Evolutionary conservation across 352 stramenopile species (phyloP), one percentile per base, ranked within the genome.

Genomic region (Pythium chondricola): DNA sequence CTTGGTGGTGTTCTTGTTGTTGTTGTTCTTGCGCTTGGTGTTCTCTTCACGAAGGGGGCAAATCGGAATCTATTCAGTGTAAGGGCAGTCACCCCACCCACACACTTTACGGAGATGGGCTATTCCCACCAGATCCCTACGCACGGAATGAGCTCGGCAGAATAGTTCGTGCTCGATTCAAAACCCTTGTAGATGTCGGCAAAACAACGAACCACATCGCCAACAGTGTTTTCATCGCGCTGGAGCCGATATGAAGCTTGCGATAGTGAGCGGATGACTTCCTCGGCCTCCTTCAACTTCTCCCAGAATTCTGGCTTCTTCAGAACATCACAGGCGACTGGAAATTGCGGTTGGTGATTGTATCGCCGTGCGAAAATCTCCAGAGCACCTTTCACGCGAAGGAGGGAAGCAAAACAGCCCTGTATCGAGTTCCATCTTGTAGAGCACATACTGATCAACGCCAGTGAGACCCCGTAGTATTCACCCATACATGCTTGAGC

Each of bases 401-500:
- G 37, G 1, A 61, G 27, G 6, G 35, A 56, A 25, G 54, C 54
- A 39, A 62, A 56, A 26, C 46, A 62, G 6, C 31, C 54, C 26
- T 56, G 45, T 40, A 56, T 55, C 20, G 32, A 52, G 26, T 61
- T 61, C 53, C 53, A 61, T 40, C 46, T 33, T 18, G 56, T 63
- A 8, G 54, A 25, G 17, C 43, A 63, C 1, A 58, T 26, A 5
- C 38, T 22, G 16, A 46, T 56, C 9, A 30, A 18, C 25, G 11
- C 27, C 26, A 26, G 54, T 27, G 39, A 25, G 0, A 43, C 36
- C 21, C 46, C 53, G 25, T 61, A 61, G 6, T 11, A 43, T 17
- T 43, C 24, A 2, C 42, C 13, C 53, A 55, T 61, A 2, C 31
- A 21, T n/a, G 40, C 20, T 4, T 37, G 24, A 35, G 21, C 39